Conservation (phyloP, 106 monocot species). For the Dendrobium nobile region DNA sequence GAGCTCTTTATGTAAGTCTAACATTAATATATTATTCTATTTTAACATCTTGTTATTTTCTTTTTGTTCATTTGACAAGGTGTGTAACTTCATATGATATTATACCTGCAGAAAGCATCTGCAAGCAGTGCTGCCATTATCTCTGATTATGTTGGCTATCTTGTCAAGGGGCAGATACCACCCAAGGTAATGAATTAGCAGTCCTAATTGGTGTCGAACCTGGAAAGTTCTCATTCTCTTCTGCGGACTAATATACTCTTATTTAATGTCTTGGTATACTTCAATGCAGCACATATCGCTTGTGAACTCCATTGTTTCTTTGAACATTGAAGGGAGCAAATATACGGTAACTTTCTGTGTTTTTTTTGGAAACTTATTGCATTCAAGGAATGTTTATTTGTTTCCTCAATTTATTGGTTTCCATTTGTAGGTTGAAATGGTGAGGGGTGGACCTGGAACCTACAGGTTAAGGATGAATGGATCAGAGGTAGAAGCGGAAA, state of each 20-base stretch:
- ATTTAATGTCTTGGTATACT: slow-evolving; percentile 9
- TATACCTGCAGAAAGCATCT: slow-evolving; percentile 74
- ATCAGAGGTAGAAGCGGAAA: slow-evolving; percentile 87
- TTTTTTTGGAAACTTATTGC: background rate
- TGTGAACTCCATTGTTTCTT: slow-evolving; percentile 67
- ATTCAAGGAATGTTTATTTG: slow-evolving; percentile 7
- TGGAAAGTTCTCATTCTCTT: background rate
- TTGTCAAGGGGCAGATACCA: slow-evolving; percentile 96
- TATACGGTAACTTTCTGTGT: slow-evolving; percentile 61
- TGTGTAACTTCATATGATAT: slow-evolving; percentile 6
- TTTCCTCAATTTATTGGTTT: slow-evolving; percentile 7
- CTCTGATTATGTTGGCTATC: slow-evolving; percentile 96
- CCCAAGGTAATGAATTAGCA: slow-evolving; percentile 53
- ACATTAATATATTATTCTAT: background rate
- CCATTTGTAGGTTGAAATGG: slow-evolving; percentile 74
- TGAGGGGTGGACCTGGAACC: slow-evolving; percentile 89
- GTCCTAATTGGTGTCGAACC: background rate
- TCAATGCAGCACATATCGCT: slow-evolving; percentile 94
- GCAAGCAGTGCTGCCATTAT: slow-evolving; percentile 86
- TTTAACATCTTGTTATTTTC: background rate
- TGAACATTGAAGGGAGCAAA: slow-evolving; percentile 98
- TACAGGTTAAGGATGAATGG: slow-evolving; percentile 86
- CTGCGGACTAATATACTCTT: background rate
- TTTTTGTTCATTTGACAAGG: background rate
- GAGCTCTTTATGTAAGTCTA: slow-evolving; percentile 84